Conservation (phyloP, 2,329 filamentous ascomycete genomes). For the Scedosporium dehoogii region DNA sequence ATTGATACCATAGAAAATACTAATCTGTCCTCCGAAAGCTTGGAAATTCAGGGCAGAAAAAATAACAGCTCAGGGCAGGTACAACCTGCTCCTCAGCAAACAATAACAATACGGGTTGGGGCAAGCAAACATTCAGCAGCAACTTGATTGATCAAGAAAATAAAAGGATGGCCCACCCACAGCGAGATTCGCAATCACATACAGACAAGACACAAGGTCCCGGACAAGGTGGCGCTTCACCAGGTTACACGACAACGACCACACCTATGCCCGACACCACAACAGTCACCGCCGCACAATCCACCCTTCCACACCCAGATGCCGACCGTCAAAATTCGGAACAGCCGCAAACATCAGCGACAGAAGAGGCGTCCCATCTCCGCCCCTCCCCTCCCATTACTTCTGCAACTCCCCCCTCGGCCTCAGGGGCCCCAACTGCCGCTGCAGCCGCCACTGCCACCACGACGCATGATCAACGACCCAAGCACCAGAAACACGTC, state of each 20-base stretch:
- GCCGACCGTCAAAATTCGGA: background rate
- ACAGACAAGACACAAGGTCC: background rate
- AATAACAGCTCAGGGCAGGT: too few species aligned
- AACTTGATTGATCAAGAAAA: background rate
- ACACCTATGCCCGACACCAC: background rate
- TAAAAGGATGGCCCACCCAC: background rate
- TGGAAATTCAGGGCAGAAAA: too few species aligned
- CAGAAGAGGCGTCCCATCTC: background rate
- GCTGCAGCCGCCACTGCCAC: background rate
- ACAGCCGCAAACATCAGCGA: background rate
- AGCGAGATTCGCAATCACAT: background rate
- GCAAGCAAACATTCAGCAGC: background rate
- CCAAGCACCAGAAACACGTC: background rate
- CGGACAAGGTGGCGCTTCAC: background rate
- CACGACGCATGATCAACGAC: background rate
- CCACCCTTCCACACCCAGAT: background rate
- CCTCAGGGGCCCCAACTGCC: background rate
- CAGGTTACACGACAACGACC: background rate
- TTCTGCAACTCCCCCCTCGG: background rate
- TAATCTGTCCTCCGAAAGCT: too few species aligned
- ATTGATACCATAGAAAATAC: too few species aligned
- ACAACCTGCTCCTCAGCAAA: background rate
- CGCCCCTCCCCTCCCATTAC: background rate
- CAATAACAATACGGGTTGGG: background rate
- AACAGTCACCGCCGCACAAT: background rate